Evolutionary conservation across 2,329 filamentous ascomycete species (phyloP).

Genomic region (Cladosporium velox): DNA sequence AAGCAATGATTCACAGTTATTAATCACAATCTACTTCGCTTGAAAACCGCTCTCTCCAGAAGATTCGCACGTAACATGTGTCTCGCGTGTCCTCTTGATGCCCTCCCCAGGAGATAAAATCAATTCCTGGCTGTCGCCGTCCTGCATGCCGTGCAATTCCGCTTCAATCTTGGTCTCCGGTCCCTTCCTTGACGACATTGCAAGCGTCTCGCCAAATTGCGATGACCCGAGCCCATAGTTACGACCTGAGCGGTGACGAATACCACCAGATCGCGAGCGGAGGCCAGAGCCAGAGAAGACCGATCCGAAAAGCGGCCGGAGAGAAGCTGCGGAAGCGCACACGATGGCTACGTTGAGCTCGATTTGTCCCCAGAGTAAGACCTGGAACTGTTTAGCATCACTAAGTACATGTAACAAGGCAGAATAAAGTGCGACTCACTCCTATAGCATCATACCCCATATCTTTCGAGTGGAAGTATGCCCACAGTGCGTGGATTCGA

Average conservation of each 20-base stretch:
- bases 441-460: conserved; percentile 4
- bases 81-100: conserved; percentile 8
- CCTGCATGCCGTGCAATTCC: neutral
- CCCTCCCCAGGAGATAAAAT: neutral
- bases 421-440: neutral
- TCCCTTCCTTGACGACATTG: neutral
- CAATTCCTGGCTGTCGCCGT: conserved; percentile 6
- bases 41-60: neutral
- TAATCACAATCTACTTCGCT: neutral
- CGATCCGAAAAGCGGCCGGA: conserved; percentile 11
- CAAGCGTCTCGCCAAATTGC: neutral
- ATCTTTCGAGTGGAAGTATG: conserved; percentile 1
- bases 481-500: neutral
- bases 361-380: conserved; percentile 24
- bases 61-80: neutral
- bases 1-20: neutral
- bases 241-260: neutral
- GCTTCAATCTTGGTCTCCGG: neutral
- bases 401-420: neutral
- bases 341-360: conserved; percentile 16
- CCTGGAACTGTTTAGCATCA: conserved; percentile 17
- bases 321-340: neutral
- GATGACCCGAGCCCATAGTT: neutral
- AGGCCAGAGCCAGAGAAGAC: neutral
- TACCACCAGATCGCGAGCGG: neutral